Evolutionary conservation across 179 eudicot genomes (phyloP), one percentile per base, ranked within the genome.

Genomic region (Silene coronaria): DNA sequence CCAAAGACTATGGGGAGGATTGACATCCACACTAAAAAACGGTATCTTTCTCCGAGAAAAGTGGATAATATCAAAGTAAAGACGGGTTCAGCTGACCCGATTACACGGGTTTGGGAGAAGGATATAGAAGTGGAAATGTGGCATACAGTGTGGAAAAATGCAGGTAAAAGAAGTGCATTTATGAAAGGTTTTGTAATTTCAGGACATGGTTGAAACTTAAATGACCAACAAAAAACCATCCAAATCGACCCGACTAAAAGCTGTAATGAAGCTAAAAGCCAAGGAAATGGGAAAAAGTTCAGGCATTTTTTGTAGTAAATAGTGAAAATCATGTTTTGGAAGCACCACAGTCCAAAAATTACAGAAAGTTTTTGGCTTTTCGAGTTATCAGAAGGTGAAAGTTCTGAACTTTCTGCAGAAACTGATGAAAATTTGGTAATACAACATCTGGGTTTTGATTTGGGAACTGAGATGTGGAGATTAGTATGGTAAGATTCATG

Each of bases 251-350:
- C 97, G 0, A 83, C 86, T 67, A 92, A 80, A 27, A 92, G 87
- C 80, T 91, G 96, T 55, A 92, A 91, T 2, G 97, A 88, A 22
- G 97, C 97, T 22, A 92, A 83, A n/a, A 92, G 85, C 97, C 97
- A 92, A 27, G 97, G 96, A 34, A 83, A 92, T 12, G 93, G 90
- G 83, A 92, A 92, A 17, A 92, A 75, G 68, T 92, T 91, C 32
- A 91, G 74, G 0, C 77, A 90, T 75, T 92, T 92, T 75, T 89
- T 91, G 80, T 91, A 89, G 72, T 87, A 92, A 64, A 92, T 91
- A 73, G 91, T 92, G 76, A 91, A 92, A 19, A 92, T 86, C 0
- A 89, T 84, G 83, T 89, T 89, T 28, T 92, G 97, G 42, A 89
- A 85, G 81, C 89, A 92, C 97, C 96, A 92, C 8, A 91, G 76